Evolutionary conservation across 2,329 filamentous ascomycete genomes (phyloP).

Genomic region (Exophiala calicioides): DNA sequence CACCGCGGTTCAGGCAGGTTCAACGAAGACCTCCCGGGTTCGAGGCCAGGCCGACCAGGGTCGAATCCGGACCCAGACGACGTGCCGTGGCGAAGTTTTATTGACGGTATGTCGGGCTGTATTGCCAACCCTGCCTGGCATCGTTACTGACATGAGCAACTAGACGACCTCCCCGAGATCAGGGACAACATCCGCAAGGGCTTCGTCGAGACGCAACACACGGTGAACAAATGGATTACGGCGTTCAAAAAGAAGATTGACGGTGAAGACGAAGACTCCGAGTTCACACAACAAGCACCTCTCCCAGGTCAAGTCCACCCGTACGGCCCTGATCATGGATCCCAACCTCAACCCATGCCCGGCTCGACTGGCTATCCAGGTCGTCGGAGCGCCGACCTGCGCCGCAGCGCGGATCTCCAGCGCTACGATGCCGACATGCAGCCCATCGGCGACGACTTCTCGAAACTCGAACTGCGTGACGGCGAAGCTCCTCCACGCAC

Average conservation of each 20-base stretch:
- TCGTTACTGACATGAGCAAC: too few relatives aligned
- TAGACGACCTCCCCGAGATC: conserved; percentile 90
- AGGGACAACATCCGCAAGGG: conserved; percentile 91
- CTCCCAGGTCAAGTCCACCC: conserved; percentile 39
- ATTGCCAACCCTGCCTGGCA: too few relatives aligned
- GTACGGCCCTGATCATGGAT: conserved; percentile 34
- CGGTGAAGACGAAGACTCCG: conserved; percentile 76
- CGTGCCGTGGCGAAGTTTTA: conserved; percentile 70
- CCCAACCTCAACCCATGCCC: conserved; percentile 36
- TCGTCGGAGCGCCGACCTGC: conserved; percentile 62
- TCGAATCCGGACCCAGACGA: conserved; percentile 50
- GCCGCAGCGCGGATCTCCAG: conserved; percentile 82
- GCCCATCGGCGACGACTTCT: conserved; percentile 86
- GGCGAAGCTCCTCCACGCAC: conserved; percentile 58
- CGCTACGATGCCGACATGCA: conserved; percentile 94
- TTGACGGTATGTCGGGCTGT: conserved; percentile 67
- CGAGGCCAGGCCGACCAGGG: conserved; percentile 34
- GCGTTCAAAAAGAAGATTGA: conserved; percentile 92
- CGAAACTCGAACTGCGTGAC: conserved; percentile 63
- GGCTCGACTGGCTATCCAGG: too few relatives aligned
- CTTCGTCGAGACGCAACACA: conserved; percentile 89
- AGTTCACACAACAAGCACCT: conserved; percentile 41
- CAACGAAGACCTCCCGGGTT: conserved; percentile 33
- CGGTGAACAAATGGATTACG: conserved; percentile 89
- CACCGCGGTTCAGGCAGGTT: conserved; percentile 26